A percentile compares a stretch with the other conserved stretches of the same genome.
phyloP scores from a whole-genome alignment of 2,329 filamentous ascomycete species.

The Ophiostoma australiae region DNA sequence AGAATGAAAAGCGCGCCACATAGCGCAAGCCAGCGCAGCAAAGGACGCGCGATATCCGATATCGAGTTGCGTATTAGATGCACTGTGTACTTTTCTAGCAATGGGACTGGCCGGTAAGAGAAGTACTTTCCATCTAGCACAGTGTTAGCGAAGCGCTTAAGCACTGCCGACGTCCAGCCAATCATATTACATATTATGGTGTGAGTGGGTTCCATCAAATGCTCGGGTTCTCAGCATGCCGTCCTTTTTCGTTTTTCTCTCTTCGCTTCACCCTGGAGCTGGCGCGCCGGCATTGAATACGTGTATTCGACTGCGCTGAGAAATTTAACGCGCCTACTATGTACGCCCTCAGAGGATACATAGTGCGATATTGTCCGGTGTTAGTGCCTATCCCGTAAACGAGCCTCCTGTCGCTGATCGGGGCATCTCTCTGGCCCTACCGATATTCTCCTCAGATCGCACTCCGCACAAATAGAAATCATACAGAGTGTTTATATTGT shows the following conservation, averaged over 20 bases:
- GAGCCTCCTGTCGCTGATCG: not conserved
- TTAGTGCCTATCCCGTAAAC: not conserved
- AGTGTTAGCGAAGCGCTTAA: not conserved
- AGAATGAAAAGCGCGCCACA: not conserved
- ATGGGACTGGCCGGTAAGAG: fast-evolving
- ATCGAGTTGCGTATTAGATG: not conserved
- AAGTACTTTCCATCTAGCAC: not conserved
- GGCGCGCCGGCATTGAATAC: not conserved
- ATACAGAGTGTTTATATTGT: not conserved
- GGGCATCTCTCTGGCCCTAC: no score
- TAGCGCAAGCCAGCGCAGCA: not conserved
- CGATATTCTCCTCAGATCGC: not conserved
- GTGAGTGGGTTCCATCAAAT: not conserved
- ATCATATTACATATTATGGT: not conserved
- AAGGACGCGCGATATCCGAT: not conserved
- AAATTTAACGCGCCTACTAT: no score
- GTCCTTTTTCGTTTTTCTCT: not conserved
- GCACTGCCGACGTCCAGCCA: not conserved
- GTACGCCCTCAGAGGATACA: no score
- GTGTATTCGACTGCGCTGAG: not conserved
- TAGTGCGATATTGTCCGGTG: not conserved
- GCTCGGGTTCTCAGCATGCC: not conserved
- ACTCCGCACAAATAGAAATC: no score
- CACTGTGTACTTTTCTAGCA: not conserved
- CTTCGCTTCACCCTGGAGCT: not conserved